Conservation (phyloP, 192 early-diverging fungal species). For the Coemansia sp. region DNA sequence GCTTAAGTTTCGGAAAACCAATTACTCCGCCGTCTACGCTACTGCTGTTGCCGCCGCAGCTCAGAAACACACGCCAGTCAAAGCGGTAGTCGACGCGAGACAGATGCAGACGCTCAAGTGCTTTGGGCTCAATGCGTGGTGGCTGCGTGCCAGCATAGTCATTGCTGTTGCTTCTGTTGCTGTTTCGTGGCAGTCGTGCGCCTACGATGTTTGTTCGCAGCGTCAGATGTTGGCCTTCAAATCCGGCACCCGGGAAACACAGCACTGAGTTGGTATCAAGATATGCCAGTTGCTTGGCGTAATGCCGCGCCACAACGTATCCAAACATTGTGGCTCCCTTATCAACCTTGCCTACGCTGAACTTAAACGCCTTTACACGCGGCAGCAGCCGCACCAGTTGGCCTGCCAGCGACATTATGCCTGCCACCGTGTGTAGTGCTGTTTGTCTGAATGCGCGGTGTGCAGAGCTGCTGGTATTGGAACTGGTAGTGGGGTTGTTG, state of each 20-base stretch:
- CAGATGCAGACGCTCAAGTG: not conserved
- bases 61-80: conserved; percentile 8
- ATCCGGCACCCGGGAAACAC: not conserved
- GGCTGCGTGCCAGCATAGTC: not conserved
- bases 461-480: not conserved
- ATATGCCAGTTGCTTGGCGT: not conserved
- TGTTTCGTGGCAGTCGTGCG: not conserved
- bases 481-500: not conserved
- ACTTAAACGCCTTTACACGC: no score
- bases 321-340: not conserved
- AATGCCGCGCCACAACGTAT: not conserved
- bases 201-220: not conserved
- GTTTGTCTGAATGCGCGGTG: not conserved
- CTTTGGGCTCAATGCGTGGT: not conserved
- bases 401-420: not conserved
- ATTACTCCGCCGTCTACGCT: not conserved
- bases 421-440: not conserved
- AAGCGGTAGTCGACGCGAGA: not conserved
- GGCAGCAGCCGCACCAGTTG: not conserved
- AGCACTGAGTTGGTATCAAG: not conserved
- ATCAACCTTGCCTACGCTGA: not conserved
- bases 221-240: not conserved
- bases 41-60: not conserved
- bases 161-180: no score
- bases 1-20: not conserved